Conservation (phyloP, 176 grass and related monocot genomes). For the Carex myosuroides region DNA sequence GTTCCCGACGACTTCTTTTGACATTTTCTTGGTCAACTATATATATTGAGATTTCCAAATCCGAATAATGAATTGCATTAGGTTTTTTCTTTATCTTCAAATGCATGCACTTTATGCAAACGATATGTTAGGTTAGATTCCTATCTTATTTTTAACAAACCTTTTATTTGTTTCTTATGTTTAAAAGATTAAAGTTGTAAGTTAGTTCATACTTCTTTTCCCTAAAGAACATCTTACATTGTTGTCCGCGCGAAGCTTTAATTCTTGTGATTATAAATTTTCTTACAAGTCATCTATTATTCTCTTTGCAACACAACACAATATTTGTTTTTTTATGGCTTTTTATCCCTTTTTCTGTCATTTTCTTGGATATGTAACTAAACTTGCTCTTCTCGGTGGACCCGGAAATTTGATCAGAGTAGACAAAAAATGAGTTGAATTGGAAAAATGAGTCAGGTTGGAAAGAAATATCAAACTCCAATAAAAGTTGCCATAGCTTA, state of each 20-base stretch:
- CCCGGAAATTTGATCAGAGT: too few relatives aligned
- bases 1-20: conserved; percentile 5
- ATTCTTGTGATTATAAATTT: not conserved
- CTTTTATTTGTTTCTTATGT: not conserved
- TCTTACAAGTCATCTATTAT: not conserved
- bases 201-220: not conserved
- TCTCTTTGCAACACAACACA: not conserved
- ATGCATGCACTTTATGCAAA: not conserved
- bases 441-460: too few relatives aligned
- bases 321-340: not conserved
- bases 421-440: too few relatives aligned
- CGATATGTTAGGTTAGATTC: not conserved
- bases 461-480: too few relatives aligned
- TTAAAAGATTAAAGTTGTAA: not conserved
- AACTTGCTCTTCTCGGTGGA: not conserved
- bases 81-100: not conserved
- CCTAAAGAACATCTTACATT: not conserved
- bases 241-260: not conserved
- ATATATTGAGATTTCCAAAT: not conserved
- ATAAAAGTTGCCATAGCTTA: too few relatives aligned
- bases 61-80: not conserved
- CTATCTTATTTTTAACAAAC: not conserved
- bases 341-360: not conserved
- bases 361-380: not conserved
- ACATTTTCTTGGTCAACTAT: not conserved